These are phyloP conservation scores for Exophiala dermatitidis DNA, from an alignment of 2,329 filamentous ascomycete genomes.

Conservation along the genomic window DNA sequence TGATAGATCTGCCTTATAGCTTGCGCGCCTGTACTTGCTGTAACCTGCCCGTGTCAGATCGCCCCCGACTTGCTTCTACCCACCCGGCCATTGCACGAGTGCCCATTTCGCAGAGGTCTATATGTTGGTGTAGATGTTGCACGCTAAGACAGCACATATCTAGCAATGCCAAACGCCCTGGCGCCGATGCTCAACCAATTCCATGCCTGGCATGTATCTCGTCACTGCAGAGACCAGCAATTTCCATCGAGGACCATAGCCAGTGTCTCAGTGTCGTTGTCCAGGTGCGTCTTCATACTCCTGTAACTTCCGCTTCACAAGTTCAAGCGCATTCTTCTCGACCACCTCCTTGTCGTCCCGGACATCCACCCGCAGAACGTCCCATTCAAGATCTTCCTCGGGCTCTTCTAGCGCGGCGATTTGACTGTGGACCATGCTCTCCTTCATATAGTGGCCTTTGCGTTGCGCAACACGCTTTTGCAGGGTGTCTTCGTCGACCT, in stretches of 20 bases:
- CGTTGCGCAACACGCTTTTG: constrained; percentile 66
- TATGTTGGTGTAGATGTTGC: too few relatives aligned
- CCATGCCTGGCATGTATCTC: not conserved
- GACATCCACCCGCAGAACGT: constrained; percentile 64
- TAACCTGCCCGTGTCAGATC: too few relatives aligned
- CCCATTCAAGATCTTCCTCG: constrained; percentile 55
- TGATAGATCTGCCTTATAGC: too few relatives aligned
- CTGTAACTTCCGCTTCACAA: constrained; percentile 51
- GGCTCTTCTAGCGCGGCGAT: constrained; percentile 83
- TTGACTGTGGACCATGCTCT: constrained; percentile 89
- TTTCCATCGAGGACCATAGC: not conserved
- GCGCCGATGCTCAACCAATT: constrained; percentile 13
- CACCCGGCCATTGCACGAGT: too few relatives aligned
- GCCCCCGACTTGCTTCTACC: too few relatives aligned
- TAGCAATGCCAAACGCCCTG: constrained; percentile 1
- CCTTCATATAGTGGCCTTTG: constrained; percentile 89
- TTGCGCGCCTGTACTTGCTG: too few relatives aligned
- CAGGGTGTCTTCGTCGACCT: constrained; percentile 67
- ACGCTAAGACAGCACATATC: not conserved
- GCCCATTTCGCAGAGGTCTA: too few relatives aligned
- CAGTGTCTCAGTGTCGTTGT: not conserved
- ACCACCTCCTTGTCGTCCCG: constrained; percentile 50
- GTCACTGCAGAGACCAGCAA: not conserved
- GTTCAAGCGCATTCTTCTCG: constrained; percentile 51
- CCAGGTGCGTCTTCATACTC: constrained; percentile 31